Evolutionary conservation across 2,329 filamentous ascomycete genomes (phyloP).

Genomic region (Neonectria coccinea): DNA sequence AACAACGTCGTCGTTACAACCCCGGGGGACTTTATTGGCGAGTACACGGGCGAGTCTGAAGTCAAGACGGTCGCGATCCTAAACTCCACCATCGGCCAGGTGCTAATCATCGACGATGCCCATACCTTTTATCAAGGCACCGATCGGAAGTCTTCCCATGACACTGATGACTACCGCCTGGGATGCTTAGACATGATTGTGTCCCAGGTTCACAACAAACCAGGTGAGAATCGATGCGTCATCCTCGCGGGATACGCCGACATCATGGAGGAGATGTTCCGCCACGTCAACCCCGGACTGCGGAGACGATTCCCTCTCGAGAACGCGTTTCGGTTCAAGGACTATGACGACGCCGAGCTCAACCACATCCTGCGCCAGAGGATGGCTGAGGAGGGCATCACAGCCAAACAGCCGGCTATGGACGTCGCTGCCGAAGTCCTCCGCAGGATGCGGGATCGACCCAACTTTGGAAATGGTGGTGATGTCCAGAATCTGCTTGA

Average conservation of each 20-base stretch:
- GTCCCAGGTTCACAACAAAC: constrained; percentile 75
- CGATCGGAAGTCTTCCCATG: constrained; percentile 61
- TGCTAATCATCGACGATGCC: constrained; percentile 80
- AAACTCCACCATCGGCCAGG: constrained; percentile 64
- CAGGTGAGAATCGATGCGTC: constrained; percentile 79
- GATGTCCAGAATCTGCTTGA: constrained; percentile 77
- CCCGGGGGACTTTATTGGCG: neutral
- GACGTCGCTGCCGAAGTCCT: constrained; percentile 70
- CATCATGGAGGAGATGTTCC: constrained; percentile 78
- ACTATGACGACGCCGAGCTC: constrained; percentile 72
- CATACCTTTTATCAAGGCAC: constrained; percentile 63
- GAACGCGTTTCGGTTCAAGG: constrained; percentile 75
- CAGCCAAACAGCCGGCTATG: constrained; percentile 62
- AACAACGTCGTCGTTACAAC: neutral
- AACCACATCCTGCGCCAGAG: constrained; percentile 72
- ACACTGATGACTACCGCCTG: neutral
- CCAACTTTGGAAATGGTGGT: constrained; percentile 81
- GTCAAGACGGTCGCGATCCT: neutral
- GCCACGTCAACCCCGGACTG: constrained; percentile 79
- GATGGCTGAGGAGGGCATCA: constrained; percentile 53
- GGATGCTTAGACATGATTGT: constrained; percentile 73
- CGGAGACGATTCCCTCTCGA: constrained; percentile 69
- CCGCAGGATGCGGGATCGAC: constrained; percentile 68
- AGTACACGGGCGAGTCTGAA: neutral
- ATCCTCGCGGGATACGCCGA: constrained; percentile 77